These are phyloP conservation scores for Apiospora arundinis DNA, from an alignment of 2,329 filamentous ascomycete species.

Conservation along the genomic window DNA sequence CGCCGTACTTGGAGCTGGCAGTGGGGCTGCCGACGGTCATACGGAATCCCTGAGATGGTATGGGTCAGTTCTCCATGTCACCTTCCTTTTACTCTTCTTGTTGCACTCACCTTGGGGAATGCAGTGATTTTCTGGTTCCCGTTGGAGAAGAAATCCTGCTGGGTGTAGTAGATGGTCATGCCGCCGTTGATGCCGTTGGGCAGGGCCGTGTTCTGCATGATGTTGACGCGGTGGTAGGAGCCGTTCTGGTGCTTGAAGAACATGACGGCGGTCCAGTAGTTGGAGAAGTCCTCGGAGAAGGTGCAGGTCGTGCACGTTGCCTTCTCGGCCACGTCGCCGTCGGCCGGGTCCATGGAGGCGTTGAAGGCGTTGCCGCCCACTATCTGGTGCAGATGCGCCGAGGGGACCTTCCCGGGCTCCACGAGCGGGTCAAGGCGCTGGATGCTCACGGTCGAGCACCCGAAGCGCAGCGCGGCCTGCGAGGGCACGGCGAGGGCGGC, in stretches of 20 bases:
- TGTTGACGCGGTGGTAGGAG: slow-evolving; percentile 39
- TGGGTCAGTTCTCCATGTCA: not conserved
- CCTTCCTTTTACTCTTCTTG: too few relatives aligned
- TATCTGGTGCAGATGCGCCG: slow-evolving; percentile 40
- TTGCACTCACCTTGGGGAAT: slow-evolving; percentile 45
- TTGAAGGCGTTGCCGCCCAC: slow-evolving; percentile 41
- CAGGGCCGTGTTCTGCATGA: slow-evolving; percentile 39
- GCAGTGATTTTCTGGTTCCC: slow-evolving; percentile 48
- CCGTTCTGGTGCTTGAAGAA: slow-evolving; percentile 41
- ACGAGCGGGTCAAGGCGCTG: slow-evolving; percentile 41
- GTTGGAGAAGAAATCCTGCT: slow-evolving; percentile 39
- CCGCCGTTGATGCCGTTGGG: slow-evolving; percentile 37
- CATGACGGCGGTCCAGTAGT: slow-evolving; percentile 41
- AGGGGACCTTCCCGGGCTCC: slow-evolving; percentile 36
- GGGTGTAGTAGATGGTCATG: slow-evolving; percentile 42
- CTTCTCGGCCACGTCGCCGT: slow-evolving; percentile 34
- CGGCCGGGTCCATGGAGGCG: slow-evolving; percentile 36
- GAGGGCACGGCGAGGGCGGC: slow-evolving; percentile 35
- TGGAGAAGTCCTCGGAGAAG: slow-evolving; percentile 39
- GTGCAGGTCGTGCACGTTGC: slow-evolving; percentile 40
- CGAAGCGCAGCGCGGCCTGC: slow-evolving; percentile 40
- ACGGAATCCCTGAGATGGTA: slow-evolving; percentile 45
- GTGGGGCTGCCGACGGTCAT: slow-evolving; percentile 49
- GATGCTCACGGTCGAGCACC: slow-evolving; percentile 37
- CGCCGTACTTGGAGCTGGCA: slow-evolving; percentile 40